Evolutionary conservation across 306 rosid species (phyloP).

Genomic region (Glycyrrhiza uralensis): DNA sequence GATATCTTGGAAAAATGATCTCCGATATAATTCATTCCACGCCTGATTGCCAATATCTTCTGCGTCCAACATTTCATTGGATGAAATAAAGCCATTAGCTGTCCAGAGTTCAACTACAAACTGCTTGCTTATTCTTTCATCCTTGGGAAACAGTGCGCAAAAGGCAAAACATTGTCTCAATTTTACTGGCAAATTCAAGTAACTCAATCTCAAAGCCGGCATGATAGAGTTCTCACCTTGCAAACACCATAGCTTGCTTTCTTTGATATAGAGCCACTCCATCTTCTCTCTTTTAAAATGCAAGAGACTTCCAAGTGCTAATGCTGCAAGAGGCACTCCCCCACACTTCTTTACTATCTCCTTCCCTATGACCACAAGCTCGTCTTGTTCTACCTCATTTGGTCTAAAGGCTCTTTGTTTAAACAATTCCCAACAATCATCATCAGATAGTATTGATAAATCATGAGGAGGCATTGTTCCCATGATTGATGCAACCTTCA

Average conservation of each 20-base stretch:
- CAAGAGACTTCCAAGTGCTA: neutral
- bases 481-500: neutral
- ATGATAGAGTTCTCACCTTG: neutral
- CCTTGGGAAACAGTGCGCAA: neutral
- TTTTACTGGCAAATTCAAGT: neutral
- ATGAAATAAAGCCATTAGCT: neutral
- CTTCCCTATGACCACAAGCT: neutral
- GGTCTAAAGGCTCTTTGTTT: neutral
- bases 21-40: constrained; percentile 17
- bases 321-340: neutral
- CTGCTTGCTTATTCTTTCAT: neutral
- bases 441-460: neutral
- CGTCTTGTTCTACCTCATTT: neutral
- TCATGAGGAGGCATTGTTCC: constrained; percentile 2
- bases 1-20: constrained; percentile 26
- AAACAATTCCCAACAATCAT: neutral
- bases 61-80: neutral
- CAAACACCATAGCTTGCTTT: constrained; percentile 6
- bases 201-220: neutral
- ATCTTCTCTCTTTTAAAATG: neutral
- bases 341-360: constrained; percentile 2
- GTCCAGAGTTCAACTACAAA: neutral
- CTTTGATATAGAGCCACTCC: neutral
- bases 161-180: constrained; percentile 6
- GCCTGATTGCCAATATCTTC: neutral